Evolutionary conservation across 1,284 basidiomycete genomes (phyloP).

Genomic region (Pholiota adiposa): DNA sequence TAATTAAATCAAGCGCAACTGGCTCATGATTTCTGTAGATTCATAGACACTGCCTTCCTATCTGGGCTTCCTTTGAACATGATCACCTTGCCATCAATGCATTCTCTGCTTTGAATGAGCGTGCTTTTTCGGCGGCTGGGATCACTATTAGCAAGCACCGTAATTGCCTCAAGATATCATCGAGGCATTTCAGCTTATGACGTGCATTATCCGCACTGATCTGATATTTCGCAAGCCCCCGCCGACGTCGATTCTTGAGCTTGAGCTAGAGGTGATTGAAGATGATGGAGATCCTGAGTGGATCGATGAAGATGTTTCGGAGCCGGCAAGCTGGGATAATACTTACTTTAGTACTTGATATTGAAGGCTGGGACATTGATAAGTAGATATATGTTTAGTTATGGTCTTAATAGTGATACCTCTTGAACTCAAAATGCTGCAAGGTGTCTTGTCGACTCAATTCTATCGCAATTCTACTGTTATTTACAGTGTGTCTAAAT

Average conservation of each 20-base stretch:
- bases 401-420: too few relatives aligned
- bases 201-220: slow-evolving; percentile 2
- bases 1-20: slow-evolving; percentile 5
- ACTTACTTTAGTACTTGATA: background rate
- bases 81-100: too few relatives aligned
- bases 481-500: background rate
- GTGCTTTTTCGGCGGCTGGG: slow-evolving; percentile 37
- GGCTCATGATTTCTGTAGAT: background rate
- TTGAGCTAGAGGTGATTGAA: slow-evolving; percentile 3
- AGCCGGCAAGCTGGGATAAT: too few relatives aligned
- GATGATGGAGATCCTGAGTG: slow-evolving; percentile 8
- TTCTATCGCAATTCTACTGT: too few relatives aligned
- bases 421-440: too few relatives aligned
- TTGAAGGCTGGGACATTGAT: background rate
- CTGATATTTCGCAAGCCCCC: slow-evolving; percentile 2
- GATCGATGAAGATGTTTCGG: background rate
- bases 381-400: too few relatives aligned
- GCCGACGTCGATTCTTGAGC: background rate
- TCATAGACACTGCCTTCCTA: background rate
- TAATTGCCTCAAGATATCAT: slow-evolving; percentile 26
- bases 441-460: too few relatives aligned
- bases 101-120: slow-evolving; percentile 41
- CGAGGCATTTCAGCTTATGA: slow-evolving; percentile 8
- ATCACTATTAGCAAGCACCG: slow-evolving; percentile 41
- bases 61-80: background rate